Percentiles rank a stretch among this genome's conserved stretches.
Evolutionary conservation across 78 protist genomes (phyloP).

Genomic region (Chrysochromulina tobinii): DNA sequence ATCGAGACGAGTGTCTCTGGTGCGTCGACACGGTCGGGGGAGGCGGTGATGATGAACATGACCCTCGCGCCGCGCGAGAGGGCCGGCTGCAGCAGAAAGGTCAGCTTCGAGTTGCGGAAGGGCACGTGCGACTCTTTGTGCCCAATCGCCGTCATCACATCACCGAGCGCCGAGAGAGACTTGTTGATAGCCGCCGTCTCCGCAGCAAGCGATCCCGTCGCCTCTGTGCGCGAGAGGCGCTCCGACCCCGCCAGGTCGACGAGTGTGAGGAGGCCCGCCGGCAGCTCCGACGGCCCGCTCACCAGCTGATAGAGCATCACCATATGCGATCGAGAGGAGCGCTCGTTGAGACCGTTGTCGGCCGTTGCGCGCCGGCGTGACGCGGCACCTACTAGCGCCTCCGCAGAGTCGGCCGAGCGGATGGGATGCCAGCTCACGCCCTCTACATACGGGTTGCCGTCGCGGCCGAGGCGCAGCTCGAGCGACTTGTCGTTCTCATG

Average conservation of each 20-base stretch:
- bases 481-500: background rate
- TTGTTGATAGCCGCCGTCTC: conserved; percentile 59
- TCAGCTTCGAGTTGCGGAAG: conserved; percentile 30
- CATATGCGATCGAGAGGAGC: conserved; percentile 73
- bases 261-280: background rate
- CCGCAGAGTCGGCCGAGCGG: no score
- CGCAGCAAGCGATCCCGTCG: conserved; percentile 33
- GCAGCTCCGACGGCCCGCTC: background rate
- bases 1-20: no score
- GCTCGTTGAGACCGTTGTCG: conserved; percentile 29
- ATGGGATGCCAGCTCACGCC: no score
- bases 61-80: conserved; percentile 16
- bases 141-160: conserved; percentile 47
- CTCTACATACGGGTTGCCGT: conserved; percentile 9
- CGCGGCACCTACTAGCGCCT: no score
- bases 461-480: conserved; percentile 45
- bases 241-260: conserved; percentile 70
- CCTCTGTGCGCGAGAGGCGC: conserved; percentile 17
- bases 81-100: conserved; percentile 19
- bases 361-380: no score
- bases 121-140: background rate
- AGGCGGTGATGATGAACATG: background rate
- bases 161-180: conserved; percentile 48
- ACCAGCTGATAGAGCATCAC: conserved; percentile 56
- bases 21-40: background rate